Base-by-base conservation (phyloP, 31 red algal genomes). In the Porphyra umbilicalis region DNA sequence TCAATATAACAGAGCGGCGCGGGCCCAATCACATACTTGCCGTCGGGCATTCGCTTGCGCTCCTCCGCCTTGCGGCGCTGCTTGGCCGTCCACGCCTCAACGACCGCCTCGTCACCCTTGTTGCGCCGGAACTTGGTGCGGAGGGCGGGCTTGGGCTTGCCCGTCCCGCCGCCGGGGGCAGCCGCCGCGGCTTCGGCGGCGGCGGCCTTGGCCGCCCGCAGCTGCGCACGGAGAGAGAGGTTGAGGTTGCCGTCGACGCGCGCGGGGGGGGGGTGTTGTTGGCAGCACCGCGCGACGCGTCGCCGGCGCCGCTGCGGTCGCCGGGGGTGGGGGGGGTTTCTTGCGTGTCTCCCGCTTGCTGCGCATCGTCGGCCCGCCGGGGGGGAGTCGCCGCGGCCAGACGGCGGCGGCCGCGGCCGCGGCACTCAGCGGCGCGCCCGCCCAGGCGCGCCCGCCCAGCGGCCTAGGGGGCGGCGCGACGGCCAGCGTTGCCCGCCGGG, bases 1-100 rank as follows among this genome's bases (percentile, higher is more conserved):
- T 95, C 93, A 83, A 95, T 88, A 79, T 80, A 84, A 32, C 83
- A 36, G 29, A 95, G 78, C 16, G 93, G 93, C 25, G 82, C 79
- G 35, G 76, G 31, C 10, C 38, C 83, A 25, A 83, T 20, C 34
- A 36, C 10, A 40, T 91, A 95, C 35, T 88, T 90, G 30, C 88
- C 93, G 38, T 88, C 88, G 7, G 93, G 93, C 37, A 93, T 80
- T 25, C 57, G 34, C 34, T 20, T 34, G 25, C 36, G 42, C 42
- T 82, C 80, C 15, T 33, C 42, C 34, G 33, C 80, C 34, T 34
- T 35, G 33, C 33, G 32, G 15, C 80, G 39, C 36, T 33, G 33
- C 36, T 34, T 82, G 15, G 39, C 35, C 36, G 80, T 37, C 80
- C 32, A 71, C 57, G 32, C 80, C 15, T 33, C 32, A 3, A 15